Evolutionary conservation across 441 rosid species (phyloP), one percentile per base, ranked within the genome.

Genomic region (Breynia disticha): DNA sequence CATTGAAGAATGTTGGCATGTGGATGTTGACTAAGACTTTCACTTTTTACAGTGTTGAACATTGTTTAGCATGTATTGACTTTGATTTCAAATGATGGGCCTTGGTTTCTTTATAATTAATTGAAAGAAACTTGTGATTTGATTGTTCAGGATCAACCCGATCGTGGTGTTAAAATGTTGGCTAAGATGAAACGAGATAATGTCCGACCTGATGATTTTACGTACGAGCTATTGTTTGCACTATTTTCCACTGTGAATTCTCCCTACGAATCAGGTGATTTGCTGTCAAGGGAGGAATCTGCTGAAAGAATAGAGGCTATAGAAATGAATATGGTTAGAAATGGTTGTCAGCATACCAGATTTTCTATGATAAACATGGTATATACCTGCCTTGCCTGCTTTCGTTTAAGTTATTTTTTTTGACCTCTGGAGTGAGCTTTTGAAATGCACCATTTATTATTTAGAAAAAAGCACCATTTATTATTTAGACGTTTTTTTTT

Each of bases 141-240:
- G 57, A 52, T 62, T 48, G 53, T 72, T 66, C 89, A 88, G 97
- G 79, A 80, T 71, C 81, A 78, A 77, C 96, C 84, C 50, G 95
- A 89, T 62, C 84, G 87, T 51, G 96, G 89, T 48, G 45, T 83
- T 73, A 69, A 61, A 60, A 70, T 79, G 48, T 76, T 79, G 61
- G 81, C 82, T 58, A 89, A 77, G 78, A 87, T 93, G 93, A 84
- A 75, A 74, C 67, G 74, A 70, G 55, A 70, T 50, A 68, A 74
- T 17, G 18, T 83, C 62, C 73, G 66, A 48, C 84, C 87, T n/a
- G 73, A 89, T 70, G 67, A 75, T 68, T 60, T 55, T 65, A 93
- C 97, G 0, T 93, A 80, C 59, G 82, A 80, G 67, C 77, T 72
- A 51, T 69, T 93, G 62, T 81, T 89, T 81, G 83, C 80, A 48